Base-by-base conservation (phyloP, 306 rosid genomes). In the Vicia villosa region DNA sequence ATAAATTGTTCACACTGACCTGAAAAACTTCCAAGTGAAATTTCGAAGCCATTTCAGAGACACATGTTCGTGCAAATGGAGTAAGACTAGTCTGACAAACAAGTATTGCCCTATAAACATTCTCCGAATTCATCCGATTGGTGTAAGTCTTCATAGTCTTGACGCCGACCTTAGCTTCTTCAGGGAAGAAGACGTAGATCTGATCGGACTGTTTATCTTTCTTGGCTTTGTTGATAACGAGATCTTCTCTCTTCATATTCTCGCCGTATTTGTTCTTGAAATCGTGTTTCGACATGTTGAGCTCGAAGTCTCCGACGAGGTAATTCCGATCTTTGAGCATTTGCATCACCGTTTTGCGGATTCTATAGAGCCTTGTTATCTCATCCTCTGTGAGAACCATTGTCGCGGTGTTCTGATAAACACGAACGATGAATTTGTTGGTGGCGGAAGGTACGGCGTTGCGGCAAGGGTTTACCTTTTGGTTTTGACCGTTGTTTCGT, bases 21-120 rank as follows among this genome's bases (percentile, higher is more conserved):
- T 85, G 98, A 55, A 93, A 93, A 43, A 90, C 88, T 81, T 90
- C 98, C 83, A 88, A 57, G 64, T 82, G 86, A 62, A 86, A 86
- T 54, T 85, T 56, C 0, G 63, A 56, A 13, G 63, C 19, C 0
- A 56, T n/a, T 28, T 56, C 63, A 26, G 63, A 14, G 5, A 56
- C 37, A 12, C 63, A 56, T 1, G 63, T 28, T 26, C 19, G 11
- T 0, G 63, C 65, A 34, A 59, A 59, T 0, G 65, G 46, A 60
- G 66, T 60, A 0, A 60, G 66, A 10, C 43, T 60, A 1, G 66
- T 32, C n/a, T 60, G 66, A 60, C 66, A 60, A 34, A 60, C 66
- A 2, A 60, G 66, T 3, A 60, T 60, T 1, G 66, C 66, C 36
- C 66, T 60, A 9, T 9, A 36, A 5, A 60, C 66, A 36, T 60